Base-by-base conservation (phyloP, 2,329 filamentous ascomycete genomes). In the Paecilomyces formosus region DNA sequence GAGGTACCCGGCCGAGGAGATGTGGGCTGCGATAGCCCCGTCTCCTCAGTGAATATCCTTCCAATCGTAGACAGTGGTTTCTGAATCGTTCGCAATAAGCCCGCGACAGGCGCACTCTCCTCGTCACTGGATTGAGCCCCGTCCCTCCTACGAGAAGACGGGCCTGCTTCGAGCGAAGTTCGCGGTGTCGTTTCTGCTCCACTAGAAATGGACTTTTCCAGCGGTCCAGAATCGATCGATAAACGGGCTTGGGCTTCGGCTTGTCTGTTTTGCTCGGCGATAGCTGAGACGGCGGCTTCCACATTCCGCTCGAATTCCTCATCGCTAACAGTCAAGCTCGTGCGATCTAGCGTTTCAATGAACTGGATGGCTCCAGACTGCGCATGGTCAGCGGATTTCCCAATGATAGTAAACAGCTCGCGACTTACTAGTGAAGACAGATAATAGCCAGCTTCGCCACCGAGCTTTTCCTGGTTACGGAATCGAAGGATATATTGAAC, bases 401-500 rank as follows among this genome's bases (percentile, higher is more conserved):
- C 11, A 31, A 57, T 57, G 55, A 49, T 51, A 18, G 39, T 22
- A 53, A 21, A 53, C 30, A 53, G 33, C 53, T 53, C 12, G 51
- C 26, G 53, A 69, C 82, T 68, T 77, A 92, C 89, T 65, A 99
- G 78, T 7, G 94, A 97, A 31, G 93, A 97, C 57, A 99, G 84
- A 74, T 99, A 99, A 75, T 99, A 99, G 12, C 94, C 94, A 13
- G 94, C 93, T 78, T 99, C 94, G n/a, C 94, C 94, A 24, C 89
- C 90, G 1, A 99, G 85, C 73, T 97, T 97, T 56, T 99, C 94
- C 74, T 97, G 94, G 69, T 97, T 97, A 55, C 94, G 86, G 78
- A 99, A 99, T 53, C 95, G 87, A 55, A 97, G 80, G 63, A 99
- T 97, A 73, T 99, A 99, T 74, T 99, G 94, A 2, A 99, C 90